Conservation (phyloP, 305 asterid genomes). For the Fraxinus ornus region DNA sequence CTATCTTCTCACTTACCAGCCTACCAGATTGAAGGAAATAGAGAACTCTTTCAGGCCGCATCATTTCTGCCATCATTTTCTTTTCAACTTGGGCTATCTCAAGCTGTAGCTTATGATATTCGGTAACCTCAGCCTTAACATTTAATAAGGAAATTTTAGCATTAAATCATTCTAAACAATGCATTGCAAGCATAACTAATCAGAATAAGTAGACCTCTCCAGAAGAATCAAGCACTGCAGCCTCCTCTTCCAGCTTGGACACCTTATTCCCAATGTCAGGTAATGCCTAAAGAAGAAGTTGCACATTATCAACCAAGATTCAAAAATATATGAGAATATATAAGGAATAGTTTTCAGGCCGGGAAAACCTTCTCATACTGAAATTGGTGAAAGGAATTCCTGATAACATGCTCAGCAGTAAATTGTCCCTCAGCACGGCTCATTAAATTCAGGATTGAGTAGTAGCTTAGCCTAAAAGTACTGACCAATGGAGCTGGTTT, state of each 20-base stretch:
- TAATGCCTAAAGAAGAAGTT: constrained; percentile 56
- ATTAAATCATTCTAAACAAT: constrained; percentile 9
- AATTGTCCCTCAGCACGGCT: constrained; percentile 99
- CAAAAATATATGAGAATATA: constrained; percentile 14
- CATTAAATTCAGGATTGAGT: constrained; percentile 88
- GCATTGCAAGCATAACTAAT: constrained; percentile 22
- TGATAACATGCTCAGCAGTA: constrained; percentile 98
- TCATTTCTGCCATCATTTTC: constrained; percentile 88
- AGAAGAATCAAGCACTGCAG: constrained; percentile 82
- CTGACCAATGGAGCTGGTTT: constrained; percentile 97
- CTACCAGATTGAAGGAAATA: constrained; percentile 89
- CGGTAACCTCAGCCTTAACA: constrained; percentile 80
- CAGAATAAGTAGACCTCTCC: constrained; percentile 66
- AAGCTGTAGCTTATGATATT: constrained; percentile 79
- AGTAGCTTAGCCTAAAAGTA: constrained; percentile 96
- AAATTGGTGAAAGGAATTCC: constrained; percentile 90
- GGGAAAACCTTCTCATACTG: constrained; percentile 91
- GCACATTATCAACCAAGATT: constrained; percentile 28
- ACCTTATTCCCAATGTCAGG: constrained; percentile 88
- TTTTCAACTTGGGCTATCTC: constrained; percentile 77
- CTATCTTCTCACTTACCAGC: constrained; percentile 62
- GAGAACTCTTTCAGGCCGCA: constrained; percentile 83
- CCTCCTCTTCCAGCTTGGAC: constrained; percentile 84
- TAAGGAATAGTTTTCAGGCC: constrained; percentile 19
- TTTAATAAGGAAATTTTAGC: constrained; percentile 20